A percentile compares a stretch with the other conserved stretches of the same genome.
phyloP scores from a whole-genome alignment of 75 land plant species.

The Pinus tabuliformis region DNA sequence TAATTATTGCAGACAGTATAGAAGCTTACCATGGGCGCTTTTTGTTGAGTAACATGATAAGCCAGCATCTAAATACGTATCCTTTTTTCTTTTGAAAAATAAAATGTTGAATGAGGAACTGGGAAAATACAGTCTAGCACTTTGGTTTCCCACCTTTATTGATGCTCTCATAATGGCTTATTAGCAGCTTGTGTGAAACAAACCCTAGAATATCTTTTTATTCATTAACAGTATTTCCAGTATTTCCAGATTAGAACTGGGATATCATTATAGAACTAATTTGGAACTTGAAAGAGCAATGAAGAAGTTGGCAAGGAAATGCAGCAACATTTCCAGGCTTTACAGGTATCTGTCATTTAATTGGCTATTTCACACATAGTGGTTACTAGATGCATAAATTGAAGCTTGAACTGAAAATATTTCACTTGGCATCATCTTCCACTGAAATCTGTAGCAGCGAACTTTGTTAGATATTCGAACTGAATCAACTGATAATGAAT shows the following conservation, averaged over 20 bases:
- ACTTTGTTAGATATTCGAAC: not conserved
- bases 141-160: too few relatives aligned
- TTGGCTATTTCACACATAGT: not conserved
- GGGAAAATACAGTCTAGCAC: too few relatives aligned
- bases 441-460: not conserved
- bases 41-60: too few relatives aligned
- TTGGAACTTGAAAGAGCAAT: constrained; percentile 64
- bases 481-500: not conserved
- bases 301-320: constrained; percentile 53
- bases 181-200: too few relatives aligned
- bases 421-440: not conserved
- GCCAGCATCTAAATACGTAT: too few relatives aligned
- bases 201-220: too few relatives aligned
- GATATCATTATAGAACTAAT: constrained; percentile 54
- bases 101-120: too few relatives aligned
- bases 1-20: too few relatives aligned
- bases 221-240: not conserved
- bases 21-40: too few relatives aligned
- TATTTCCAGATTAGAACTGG: not conserved
- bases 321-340: constrained; percentile 71
- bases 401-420: constrained; percentile 1
- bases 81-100: too few relatives aligned
- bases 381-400: not conserved
- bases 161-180: too few relatives aligned
- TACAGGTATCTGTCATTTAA: constrained; percentile 53